Evolutionary conservation across 2,329 filamentous ascomycete genomes (phyloP).

Genomic region (Cladosporium halotolerans): DNA sequence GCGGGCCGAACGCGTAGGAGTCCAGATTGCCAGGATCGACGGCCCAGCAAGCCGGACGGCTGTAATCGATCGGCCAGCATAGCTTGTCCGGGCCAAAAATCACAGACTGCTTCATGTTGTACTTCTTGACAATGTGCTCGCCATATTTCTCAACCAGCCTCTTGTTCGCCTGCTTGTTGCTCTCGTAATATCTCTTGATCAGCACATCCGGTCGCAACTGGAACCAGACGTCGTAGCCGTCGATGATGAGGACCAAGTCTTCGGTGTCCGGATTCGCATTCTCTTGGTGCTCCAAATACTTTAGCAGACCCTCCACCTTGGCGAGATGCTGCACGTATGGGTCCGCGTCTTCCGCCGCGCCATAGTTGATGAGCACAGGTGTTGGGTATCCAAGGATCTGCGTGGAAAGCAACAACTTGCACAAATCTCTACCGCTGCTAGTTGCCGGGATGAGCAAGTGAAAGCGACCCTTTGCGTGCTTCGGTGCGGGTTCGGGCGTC

Average conservation of each 20-base stretch:
- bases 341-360: constrained; percentile 23
- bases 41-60: constrained; percentile 28
- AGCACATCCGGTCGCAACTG: constrained; percentile 59
- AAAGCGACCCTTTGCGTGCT: constrained; percentile 31
- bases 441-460: constrained; percentile 51
- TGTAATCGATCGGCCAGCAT: constrained; percentile 28
- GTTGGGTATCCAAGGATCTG: constrained; percentile 56
- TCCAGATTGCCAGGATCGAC: constrained; percentile 22
- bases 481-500: constrained; percentile 2
- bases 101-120: constrained; percentile 25
- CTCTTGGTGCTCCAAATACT: constrained; percentile 37
- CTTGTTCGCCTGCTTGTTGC: constrained; percentile 47
- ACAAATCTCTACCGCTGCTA: constrained; percentile 46
- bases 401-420: constrained; percentile 51
- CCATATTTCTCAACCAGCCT: constrained; percentile 29
- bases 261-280: constrained; percentile 39
- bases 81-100: constrained; percentile 30
- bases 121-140: constrained; percentile 30
- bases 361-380: constrained; percentile 48
- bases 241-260: constrained; percentile 58
- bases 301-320: constrained; percentile 40
- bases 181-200: constrained; percentile 54
- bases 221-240: constrained; percentile 58
- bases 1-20: constrained; percentile 40
- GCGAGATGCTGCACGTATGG: constrained; percentile 40